These are phyloP conservation scores for Colletotrichum sp. DNA, from an alignment of 2,329 filamentous ascomycete genomes.

Conservation along the genomic window DNA sequence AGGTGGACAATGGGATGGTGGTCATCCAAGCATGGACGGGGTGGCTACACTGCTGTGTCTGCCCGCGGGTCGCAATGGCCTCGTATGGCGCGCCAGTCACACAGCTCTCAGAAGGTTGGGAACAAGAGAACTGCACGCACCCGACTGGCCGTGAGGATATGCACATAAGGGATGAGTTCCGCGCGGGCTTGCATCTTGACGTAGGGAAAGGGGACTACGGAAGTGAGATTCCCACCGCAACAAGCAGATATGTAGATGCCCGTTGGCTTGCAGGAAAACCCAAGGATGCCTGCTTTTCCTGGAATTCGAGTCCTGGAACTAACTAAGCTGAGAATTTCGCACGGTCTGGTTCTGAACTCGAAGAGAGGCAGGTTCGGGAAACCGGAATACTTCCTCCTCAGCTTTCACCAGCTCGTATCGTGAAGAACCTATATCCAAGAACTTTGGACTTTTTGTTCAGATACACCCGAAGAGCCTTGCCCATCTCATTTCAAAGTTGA, in stretches of 20 bases:
- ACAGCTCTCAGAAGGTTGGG: slow-evolving; percentile 8
- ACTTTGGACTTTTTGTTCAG: neutral
- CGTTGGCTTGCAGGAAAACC: slow-evolving; percentile 10
- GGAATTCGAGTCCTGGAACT: neutral
- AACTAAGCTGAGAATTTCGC: neutral
- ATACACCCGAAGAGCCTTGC: neutral
- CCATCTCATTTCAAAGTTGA: neutral
- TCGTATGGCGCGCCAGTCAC: slow-evolving; percentile 33
- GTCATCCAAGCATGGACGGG: neutral
- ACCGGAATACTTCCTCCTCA: too few relatives aligned
- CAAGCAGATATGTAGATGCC: slow-evolving; percentile 17
- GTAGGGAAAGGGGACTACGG: neutral
- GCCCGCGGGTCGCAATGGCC: slow-evolving; percentile 39
- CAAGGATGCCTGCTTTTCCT: neutral
- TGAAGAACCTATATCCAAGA: neutral
- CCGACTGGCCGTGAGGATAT: slow-evolving; percentile 3
- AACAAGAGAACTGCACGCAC: slow-evolving; percentile 6
- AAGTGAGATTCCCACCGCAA: neutral
- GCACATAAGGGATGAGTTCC: neutral
- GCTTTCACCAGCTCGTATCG: neutral
- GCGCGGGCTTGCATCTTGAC: neutral
- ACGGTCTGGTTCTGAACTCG: neutral
- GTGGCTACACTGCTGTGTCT: slow-evolving; percentile 27
- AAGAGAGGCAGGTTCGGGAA: neutral
- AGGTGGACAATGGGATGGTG: neutral